Evolutionary conservation across 768 basidiomycete species (phyloP), one percentile per base, ranked within the genome.

Genomic region (Rhodotorula taiwanensis): DNA sequence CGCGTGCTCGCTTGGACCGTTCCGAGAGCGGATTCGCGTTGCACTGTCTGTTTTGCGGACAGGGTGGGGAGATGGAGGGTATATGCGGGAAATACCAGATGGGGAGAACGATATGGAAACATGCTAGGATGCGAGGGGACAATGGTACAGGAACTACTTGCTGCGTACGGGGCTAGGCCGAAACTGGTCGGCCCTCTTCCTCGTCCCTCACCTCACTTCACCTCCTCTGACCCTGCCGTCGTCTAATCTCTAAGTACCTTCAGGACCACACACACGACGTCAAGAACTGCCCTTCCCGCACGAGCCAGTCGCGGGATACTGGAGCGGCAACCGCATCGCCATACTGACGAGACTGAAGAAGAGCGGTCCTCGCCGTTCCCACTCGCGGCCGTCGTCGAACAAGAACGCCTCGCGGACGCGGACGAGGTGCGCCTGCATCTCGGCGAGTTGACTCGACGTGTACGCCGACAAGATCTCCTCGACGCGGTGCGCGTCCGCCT

Each of bases 371-470:
- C 66, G 70, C 27, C 74, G 70, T 25, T 69, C 58, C 63, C 76
- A 70, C 63, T 77, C 76, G 41, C 74, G 69, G 13, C 73, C 72
- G 23, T 67, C 51, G 60, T 75, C 11, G 63, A 71, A 52, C 23
- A 79, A 52, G 71, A 78, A 78, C 11, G 76, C 77, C 27, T 78
- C 77, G 36, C 77, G 69, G 6, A 77, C 72, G 28, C 72, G 65
- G 47, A 77, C 70, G 39, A 78, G 59, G 58, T 78, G 74, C 23
- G 75, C 75, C 62, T 79, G 78, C 59, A 79, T 66, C 50, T 73
- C 72, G 31, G 75, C 70, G 52, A 74, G 66, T 51, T 73, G 70
- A 5, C 71, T 47, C 25, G 74, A 73, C 25, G 62, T 51, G 66
- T 76, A 74, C 1, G 75, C 70, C 18, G 59, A 57, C 18, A 79